Evolutionary conservation across 495 filamentous ascomycete species (phyloP).

Genomic region (Neurospora sp.): DNA sequence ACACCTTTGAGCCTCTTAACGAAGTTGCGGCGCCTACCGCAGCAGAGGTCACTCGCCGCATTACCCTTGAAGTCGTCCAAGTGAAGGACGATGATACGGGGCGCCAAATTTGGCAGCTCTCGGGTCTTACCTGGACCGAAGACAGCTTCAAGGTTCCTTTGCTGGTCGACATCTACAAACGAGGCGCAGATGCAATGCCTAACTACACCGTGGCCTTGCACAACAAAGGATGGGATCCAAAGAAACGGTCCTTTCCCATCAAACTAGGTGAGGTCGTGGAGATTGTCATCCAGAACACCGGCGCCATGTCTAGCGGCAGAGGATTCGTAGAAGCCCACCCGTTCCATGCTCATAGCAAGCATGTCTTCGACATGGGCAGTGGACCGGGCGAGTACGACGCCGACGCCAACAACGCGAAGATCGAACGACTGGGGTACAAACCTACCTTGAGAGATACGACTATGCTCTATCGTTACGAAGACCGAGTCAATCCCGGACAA

Average conservation of each 20-base stretch:
- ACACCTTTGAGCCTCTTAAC: slow-evolving; percentile 35
- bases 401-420: slow-evolving; percentile 39
- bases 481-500: slow-evolving; percentile 23
- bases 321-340: slow-evolving; percentile 49
- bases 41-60: slow-evolving; percentile 42
- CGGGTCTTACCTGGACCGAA: slow-evolving; percentile 39
- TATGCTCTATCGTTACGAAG: slow-evolving; percentile 41
- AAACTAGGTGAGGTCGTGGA: slow-evolving; percentile 52
- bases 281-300: slow-evolving; percentile 47
- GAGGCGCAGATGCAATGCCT: slow-evolving; percentile 28
- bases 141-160: slow-evolving; percentile 33
- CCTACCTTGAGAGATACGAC: slow-evolving; percentile 46
- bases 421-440: slow-evolving; percentile 22
- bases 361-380: slow-evolving; percentile 49
- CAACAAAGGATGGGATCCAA: slow-evolving; percentile 45
- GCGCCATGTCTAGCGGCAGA: slow-evolving; percentile 16
- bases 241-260: slow-evolving; percentile 40
- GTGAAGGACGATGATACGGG: slow-evolving; percentile 10
- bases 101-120: slow-evolving; percentile 14
- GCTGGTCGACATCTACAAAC: slow-evolving; percentile 46
- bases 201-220: slow-evolving; percentile 32
- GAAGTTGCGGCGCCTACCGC: slow-evolving; percentile 33
- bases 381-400: slow-evolving; percentile 47
- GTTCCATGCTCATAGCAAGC: slow-evolving; percentile 50
- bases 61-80: slow-evolving; percentile 34